These are phyloP conservation scores for Mycena chlorophos DNA, from an alignment of 768 basidiomycete species.

Conservation along the genomic window DNA sequence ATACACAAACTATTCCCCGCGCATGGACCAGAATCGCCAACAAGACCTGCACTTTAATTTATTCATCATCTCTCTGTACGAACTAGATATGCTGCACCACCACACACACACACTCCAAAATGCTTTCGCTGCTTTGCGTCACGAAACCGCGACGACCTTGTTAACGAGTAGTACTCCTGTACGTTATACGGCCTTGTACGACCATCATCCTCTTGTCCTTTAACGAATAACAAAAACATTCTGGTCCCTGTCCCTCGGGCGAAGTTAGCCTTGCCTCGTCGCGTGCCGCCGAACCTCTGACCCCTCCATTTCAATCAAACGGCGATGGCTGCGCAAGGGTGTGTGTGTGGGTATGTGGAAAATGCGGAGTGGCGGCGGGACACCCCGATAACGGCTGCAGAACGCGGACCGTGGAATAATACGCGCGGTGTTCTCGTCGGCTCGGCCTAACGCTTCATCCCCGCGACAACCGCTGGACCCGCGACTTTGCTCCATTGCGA, in stretches of 20 bases:
- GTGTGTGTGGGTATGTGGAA: conserved; percentile 1
- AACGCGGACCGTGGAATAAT: neutral
- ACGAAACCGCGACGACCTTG: conserved; percentile 33
- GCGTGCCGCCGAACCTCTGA: conserved; percentile 2
- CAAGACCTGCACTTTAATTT: neutral
- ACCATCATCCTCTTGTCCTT: conserved; percentile 18
- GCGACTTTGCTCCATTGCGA: conserved; percentile 76
- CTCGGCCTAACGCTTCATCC: conserved; percentile 57
- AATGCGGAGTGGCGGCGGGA: conserved; percentile 14
- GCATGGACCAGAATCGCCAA: neutral
- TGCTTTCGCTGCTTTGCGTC: conserved; percentile 31
- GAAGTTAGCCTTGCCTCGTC: neutral
- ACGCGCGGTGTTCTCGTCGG: neutral
- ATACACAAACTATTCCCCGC: neutral
- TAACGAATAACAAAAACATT: conserved; percentile 23
- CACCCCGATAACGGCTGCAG: conserved; percentile 3
- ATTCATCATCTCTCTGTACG: conserved; percentile 47
- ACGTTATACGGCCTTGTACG: conserved; percentile 16
- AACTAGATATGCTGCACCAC: conserved; percentile 66
- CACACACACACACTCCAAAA: conserved; percentile 34
- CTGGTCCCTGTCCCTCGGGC: conserved; percentile 11
- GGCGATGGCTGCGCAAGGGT: no score
- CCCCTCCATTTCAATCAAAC: conserved; percentile 17
- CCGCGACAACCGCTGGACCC: conserved; percentile 60
- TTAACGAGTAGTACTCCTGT: conserved; percentile 25